phyloP scores from a whole-genome alignment of 1,139 yeast genomes.

The Nadsonia starkeyi-henricii region DNA sequence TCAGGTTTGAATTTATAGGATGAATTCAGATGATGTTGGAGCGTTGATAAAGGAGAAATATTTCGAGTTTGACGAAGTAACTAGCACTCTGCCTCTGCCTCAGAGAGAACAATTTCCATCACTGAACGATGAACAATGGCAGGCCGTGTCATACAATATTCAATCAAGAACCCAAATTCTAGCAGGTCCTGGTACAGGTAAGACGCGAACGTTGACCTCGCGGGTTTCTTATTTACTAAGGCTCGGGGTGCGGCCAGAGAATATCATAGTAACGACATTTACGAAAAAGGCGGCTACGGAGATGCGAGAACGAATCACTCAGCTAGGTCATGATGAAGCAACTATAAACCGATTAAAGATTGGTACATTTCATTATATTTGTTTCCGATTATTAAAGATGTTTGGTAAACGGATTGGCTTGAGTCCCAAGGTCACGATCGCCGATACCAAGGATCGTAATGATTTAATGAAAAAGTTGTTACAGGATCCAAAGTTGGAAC shows the following conservation, averaged over 20 bases:
- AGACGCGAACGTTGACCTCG: constrained; percentile 68
- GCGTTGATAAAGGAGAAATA: no score
- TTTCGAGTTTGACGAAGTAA: no score
- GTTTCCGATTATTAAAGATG: constrained; percentile 42
- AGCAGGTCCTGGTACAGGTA: constrained; percentile 85
- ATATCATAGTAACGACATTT: constrained; percentile 73
- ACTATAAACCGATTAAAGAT: constrained; percentile 32
- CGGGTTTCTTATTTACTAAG: constrained; percentile 60
- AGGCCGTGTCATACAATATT: neutral
- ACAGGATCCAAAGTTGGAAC: neutral
- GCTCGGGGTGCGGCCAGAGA: constrained; percentile 38
- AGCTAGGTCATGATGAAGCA: constrained; percentile 12
- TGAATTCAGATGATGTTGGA: no score
- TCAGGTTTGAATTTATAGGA: no score
- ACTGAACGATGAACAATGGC: neutral
- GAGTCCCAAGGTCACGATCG: constrained; percentile 35
- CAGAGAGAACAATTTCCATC: neutral
- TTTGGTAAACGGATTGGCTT: constrained; percentile 44
- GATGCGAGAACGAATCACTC: constrained; percentile 47
- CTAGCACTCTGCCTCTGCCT: neutral
- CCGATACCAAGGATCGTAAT: constrained; percentile 31
- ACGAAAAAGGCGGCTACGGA: constrained; percentile 85
- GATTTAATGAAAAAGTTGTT: constrained; percentile 1
- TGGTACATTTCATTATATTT: constrained; percentile 82
- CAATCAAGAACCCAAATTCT: constrained; percentile 37